These are phyloP conservation scores for Prunus davidiana DNA, from an alignment of 306 rosid genomes.

Conservation along the genomic window DNA sequence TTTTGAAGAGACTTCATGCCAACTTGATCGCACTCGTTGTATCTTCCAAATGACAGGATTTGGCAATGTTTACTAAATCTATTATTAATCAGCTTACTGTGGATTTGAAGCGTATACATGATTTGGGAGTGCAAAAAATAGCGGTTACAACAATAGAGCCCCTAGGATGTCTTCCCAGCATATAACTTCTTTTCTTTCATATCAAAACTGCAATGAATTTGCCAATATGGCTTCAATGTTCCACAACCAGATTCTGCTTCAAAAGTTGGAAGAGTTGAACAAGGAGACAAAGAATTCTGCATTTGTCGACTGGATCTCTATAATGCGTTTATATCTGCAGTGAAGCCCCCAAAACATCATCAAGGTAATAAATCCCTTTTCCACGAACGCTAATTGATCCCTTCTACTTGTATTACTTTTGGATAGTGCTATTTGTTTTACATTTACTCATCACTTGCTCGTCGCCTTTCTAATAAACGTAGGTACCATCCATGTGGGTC, in stretches of 20 bases:
- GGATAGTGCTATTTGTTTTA: no score
- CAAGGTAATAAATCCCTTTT: no score
- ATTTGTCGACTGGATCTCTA: no score
- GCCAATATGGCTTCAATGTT: conserved; percentile 21
- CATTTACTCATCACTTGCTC: no score
- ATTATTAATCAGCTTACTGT: conserved; percentile 32
- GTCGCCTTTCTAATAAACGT: no score
- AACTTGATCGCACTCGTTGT: background rate
- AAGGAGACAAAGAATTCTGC: background rate
- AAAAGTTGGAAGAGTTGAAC: conserved; percentile 28
- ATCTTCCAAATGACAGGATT: conserved; percentile 21
- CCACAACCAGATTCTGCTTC: conserved; percentile 40
- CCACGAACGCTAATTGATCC: no score
- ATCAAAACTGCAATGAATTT: conserved; percentile 8
- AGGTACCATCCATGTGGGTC: no score
- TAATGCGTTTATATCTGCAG: no score
- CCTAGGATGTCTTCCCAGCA: conserved; percentile 44
- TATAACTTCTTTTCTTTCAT: conserved; percentile 5
- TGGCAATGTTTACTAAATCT: conserved; percentile 15
- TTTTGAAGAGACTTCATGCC: background rate
- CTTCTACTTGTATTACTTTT: no score
- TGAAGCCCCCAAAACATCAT: no score
- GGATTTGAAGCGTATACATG: conserved; percentile 37
- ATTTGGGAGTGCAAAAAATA: conserved; percentile 34
- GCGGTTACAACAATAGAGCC: conserved; percentile 43